Evolutionary conservation across 371 early-diverging fungal species (phyloP).

Genomic region (Chytridium lagenaria): DNA sequence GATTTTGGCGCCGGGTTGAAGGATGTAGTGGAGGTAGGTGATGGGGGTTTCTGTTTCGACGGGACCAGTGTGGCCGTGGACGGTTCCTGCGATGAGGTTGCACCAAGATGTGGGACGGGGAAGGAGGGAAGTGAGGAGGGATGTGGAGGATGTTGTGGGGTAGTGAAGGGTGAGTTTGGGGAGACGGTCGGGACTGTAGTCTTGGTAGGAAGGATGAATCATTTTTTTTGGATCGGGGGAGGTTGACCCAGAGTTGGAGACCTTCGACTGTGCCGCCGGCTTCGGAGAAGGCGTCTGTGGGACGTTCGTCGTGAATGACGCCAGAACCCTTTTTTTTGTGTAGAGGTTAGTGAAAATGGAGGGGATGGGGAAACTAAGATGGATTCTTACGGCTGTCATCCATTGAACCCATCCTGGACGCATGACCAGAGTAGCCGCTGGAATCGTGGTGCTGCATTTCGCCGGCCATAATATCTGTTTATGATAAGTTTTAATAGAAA

Average conservation of each 20-base stretch:
- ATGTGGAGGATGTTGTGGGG: constrained; percentile 24
- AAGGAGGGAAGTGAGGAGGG: constrained; percentile 4
- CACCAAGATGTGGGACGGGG: constrained; percentile 63
- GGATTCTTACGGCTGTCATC: neutral
- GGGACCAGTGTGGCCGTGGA: constrained; percentile 61
- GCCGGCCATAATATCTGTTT: constrained; percentile 29
- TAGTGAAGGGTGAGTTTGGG: constrained; percentile 18
- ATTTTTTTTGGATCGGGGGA: constrained; percentile 73
- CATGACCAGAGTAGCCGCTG: constrained; percentile 19
- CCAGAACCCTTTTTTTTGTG: constrained; percentile 25
- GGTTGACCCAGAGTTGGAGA: constrained; percentile 83
- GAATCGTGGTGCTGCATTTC: constrained; percentile 29
- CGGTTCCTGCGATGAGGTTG: constrained; percentile 76
- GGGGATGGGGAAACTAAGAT: neutral
- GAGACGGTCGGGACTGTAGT: constrained; percentile 20
- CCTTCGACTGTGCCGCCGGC: constrained; percentile 26
- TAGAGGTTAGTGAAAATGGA: neutral
- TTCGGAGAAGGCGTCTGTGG: constrained; percentile 14
- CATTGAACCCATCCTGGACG: constrained; percentile 10
- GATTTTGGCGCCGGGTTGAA: constrained; percentile 50
- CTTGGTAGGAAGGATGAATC: constrained; percentile 76
- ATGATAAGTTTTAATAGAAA: neutral
- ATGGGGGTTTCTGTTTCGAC: constrained; percentile 69
- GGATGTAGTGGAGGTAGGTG: constrained; percentile 67
- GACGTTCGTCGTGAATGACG: constrained; percentile 29